These are phyloP conservation scores for Salix suchowensis DNA, from an alignment of 345 rosid genomes.

Conservation along the genomic window DNA sequence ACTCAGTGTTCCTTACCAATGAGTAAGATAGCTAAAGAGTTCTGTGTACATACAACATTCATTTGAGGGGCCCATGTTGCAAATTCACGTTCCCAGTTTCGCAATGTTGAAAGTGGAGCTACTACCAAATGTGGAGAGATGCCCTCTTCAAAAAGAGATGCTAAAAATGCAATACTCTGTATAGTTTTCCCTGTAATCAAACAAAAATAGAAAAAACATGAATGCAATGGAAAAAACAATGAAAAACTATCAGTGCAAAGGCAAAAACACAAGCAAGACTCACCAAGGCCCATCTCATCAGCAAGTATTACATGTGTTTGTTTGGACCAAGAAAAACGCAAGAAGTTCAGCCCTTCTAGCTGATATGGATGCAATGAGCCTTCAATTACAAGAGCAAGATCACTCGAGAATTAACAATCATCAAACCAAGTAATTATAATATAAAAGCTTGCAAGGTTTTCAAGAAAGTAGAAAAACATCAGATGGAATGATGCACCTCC, in stretches of 20 bases:
- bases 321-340: conserved; percentile 94
- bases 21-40: neutral
- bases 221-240: conserved; percentile 1
- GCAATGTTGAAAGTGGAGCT: conserved; percentile 96
- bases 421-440: conserved; percentile 10
- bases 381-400: conserved; percentile 35
- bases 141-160: conserved; percentile 75
- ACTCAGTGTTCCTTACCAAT: conserved; percentile 2
- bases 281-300: conserved; percentile 99
- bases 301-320: conserved; percentile 98
- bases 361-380: conserved; percentile 97
- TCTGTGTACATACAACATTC: conserved; percentile 78
- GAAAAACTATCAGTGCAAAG: neutral
- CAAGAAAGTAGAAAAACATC: conserved; percentile 4
- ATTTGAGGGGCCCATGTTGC: conserved; percentile 98
- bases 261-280: conserved; percentile 13
- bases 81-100: conserved; percentile 99
- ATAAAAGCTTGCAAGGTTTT: conserved; percentile 5
- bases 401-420: conserved; percentile 12
- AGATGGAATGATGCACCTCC: conserved; percentile 56
- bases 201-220: conserved; percentile 10
- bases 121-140: conserved; percentile 80
- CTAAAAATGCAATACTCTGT: conserved; percentile 97
- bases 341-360: conserved; percentile 93
- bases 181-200: conserved; percentile 82